These are phyloP conservation scores for Neurospora sp. DNA, from an alignment of 495 filamentous ascomycete genomes.

Conservation along the genomic window DNA sequence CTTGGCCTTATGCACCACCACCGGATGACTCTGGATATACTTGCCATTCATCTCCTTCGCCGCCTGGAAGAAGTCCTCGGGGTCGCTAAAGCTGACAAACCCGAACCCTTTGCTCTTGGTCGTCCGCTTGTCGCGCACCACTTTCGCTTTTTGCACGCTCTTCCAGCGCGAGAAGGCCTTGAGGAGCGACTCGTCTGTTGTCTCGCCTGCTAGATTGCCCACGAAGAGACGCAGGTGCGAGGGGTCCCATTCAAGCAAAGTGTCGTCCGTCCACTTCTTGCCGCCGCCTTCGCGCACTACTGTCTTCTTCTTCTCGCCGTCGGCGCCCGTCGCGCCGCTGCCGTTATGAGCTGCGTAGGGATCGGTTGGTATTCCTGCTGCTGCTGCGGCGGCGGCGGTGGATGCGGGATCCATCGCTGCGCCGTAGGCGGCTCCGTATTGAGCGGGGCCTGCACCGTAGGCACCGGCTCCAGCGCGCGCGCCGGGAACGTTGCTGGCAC, in stretches of 20 bases:
- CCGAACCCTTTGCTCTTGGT: slow-evolving; percentile 94
- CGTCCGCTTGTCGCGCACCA: slow-evolving; percentile 91
- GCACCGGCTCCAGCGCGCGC: slow-evolving; percentile 19
- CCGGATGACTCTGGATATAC: slow-evolving; percentile 95
- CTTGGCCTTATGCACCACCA: slow-evolving; percentile 73
- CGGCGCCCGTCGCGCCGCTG: slow-evolving; percentile 14
- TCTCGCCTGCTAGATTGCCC: slow-evolving; percentile 95
- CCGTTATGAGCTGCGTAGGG: slow-evolving; percentile 21
- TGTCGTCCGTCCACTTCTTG: slow-evolving; percentile 76
- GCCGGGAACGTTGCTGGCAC: slow-evolving; percentile 12
- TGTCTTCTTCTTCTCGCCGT: slow-evolving; percentile 49
- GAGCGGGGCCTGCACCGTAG: slow-evolving; percentile 25
- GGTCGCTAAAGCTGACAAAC: slow-evolving; percentile 90
- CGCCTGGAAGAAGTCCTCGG: slow-evolving; percentile 90
- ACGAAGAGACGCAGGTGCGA: slow-evolving; percentile 91
- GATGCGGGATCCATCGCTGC: slow-evolving; percentile 16
- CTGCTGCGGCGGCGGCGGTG: slow-evolving; percentile 16
- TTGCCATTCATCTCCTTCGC: slow-evolving; percentile 98
- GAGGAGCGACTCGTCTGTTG: slow-evolving; percentile 87
- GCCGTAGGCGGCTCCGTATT: slow-evolving; percentile 5
- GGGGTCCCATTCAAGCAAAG: slow-evolving; percentile 84
- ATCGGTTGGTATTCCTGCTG: slow-evolving; percentile 8
- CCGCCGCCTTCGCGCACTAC: slow-evolving; percentile 83
- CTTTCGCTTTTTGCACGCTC: slow-evolving; percentile 82
- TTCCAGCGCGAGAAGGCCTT: slow-evolving; percentile 88